Conservation (phyloP, 176 grass and related monocot species). For the Zizania latifolia region DNA sequence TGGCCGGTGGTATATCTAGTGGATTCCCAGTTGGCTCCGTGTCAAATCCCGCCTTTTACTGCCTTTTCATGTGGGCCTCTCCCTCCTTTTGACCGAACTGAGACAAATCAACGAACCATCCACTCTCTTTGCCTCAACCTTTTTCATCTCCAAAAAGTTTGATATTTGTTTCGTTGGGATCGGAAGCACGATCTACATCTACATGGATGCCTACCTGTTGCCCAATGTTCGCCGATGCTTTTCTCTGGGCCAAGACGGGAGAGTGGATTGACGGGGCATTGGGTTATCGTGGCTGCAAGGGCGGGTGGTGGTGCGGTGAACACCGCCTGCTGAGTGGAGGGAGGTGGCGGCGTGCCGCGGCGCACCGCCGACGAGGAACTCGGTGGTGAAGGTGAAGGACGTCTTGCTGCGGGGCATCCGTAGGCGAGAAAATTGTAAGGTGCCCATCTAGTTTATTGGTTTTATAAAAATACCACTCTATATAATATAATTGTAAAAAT, state of each 20-base stretch:
- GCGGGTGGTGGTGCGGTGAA: background rate
- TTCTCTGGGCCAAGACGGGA: background rate
- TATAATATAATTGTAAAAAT: too few species aligned
- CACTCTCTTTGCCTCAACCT: background rate
- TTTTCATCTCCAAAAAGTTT: background rate
- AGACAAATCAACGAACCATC: background rate
- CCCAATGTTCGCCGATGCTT: background rate
- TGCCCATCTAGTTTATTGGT: too few species aligned
- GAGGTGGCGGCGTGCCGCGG: background rate
- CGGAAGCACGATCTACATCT: background rate
- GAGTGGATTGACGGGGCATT: background rate
- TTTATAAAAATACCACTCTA: too few species aligned
- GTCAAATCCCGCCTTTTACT: constrained; percentile 18
- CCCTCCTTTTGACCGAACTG: background rate
- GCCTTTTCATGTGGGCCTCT: background rate
- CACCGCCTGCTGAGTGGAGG: background rate
- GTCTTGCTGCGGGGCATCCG: too few species aligned
- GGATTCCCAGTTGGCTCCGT: constrained; percentile 40
- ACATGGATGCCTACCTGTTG: background rate
- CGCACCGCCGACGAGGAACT: background rate
- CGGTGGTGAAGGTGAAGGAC: too few species aligned
- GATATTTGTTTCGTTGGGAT: background rate
- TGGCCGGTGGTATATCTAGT: background rate
- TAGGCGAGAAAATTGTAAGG: too few species aligned
- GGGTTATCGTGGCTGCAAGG: background rate